These are phyloP conservation scores for Prototheca cutis DNA, from an alignment of 163 green algal species.

Conservation along the genomic window DNA sequence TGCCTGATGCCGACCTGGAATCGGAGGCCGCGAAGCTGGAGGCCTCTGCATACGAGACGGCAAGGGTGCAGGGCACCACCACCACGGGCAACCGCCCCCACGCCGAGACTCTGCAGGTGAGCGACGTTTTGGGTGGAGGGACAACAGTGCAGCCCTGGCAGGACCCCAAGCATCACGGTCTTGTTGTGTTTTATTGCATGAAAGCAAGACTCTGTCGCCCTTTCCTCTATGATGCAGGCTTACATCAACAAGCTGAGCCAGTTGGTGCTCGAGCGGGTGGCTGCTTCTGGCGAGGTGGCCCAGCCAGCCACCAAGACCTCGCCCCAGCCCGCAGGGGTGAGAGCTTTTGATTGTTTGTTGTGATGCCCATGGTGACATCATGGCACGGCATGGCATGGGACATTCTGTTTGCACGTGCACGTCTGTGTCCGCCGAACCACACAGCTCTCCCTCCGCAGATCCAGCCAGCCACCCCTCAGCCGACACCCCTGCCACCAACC, in stretches of 20 bases:
- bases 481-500: not conserved
- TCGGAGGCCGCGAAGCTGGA: slow-evolving; percentile 41
- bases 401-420: too few relatives aligned
- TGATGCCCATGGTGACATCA: too few relatives aligned
- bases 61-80: slow-evolving; percentile 55
- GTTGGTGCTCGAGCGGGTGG: slow-evolving; percentile 48
- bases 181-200: not conserved
- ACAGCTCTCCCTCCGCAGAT: too few relatives aligned
- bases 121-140: not conserved
- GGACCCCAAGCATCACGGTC: too few relatives aligned
- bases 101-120: slow-evolving; percentile 32
- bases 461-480: too few relatives aligned
- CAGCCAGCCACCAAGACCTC: not conserved
- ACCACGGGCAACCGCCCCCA: slow-evolving; percentile 62
- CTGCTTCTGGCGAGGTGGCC: slow-evolving; percentile 1
- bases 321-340: not conserved
- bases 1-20: slow-evolving; percentile 20
- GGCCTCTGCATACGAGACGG: slow-evolving; percentile 68
- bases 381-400: too few relatives aligned
- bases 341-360: too few relatives aligned
- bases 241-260: slow-evolving; percentile 52
- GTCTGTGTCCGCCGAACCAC: too few relatives aligned
- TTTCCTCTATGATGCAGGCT: slow-evolving; percentile 4
- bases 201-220: not conserved
- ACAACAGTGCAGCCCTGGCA: too few relatives aligned